These are phyloP conservation scores for Nigrospora oryzae DNA, from an alignment of 2,329 filamentous ascomycete genomes.

Conservation along the genomic window DNA sequence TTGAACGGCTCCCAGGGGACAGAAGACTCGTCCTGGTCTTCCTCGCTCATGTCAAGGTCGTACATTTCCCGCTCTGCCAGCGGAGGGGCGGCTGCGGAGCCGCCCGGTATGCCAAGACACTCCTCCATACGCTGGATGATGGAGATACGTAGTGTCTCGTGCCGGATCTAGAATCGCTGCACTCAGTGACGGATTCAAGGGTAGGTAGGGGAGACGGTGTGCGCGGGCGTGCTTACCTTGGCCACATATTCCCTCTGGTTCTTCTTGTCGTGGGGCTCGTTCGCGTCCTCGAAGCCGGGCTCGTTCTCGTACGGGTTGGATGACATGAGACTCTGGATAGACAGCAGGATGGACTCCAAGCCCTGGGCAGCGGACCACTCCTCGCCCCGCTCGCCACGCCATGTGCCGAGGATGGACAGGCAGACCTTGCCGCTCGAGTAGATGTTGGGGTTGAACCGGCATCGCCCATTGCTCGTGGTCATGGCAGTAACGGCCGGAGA, in stretches of 20 bases:
- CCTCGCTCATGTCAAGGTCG: slow-evolving; percentile 40
- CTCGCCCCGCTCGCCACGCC: slow-evolving; percentile 82
- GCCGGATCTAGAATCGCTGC: slow-evolving; percentile 57
- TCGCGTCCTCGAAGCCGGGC: slow-evolving; percentile 79
- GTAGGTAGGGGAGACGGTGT: background rate
- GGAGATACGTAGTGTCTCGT: slow-evolving; percentile 80
- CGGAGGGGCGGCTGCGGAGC: slow-evolving; percentile 22
- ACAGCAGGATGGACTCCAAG: slow-evolving; percentile 86
- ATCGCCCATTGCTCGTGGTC: slow-evolving; percentile 83
- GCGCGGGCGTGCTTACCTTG: slow-evolving; percentile 48
- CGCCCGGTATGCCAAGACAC: slow-evolving; percentile 58
- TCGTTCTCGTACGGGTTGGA: slow-evolving; percentile 93
- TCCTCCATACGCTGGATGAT: slow-evolving; percentile 80
- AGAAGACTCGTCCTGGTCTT: slow-evolving; percentile 36
- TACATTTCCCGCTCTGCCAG: slow-evolving; percentile 25
- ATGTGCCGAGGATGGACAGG: slow-evolving; percentile 91
- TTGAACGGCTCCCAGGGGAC: slow-evolving; percentile 76
- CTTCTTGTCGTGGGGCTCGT: slow-evolving; percentile 59
- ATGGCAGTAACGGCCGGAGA: slow-evolving; percentile 55
- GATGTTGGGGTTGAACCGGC: slow-evolving; percentile 95
- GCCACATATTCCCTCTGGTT: slow-evolving; percentile 67
- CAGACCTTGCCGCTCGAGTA: slow-evolving; percentile 89
- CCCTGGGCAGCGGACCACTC: slow-evolving; percentile 97
- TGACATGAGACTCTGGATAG: slow-evolving; percentile 94
- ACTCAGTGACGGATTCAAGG: background rate